These are phyloP conservation scores for Eremothecium coryli DNA, from an alignment of 1,139 yeast species.

Conservation along the genomic window DNA sequence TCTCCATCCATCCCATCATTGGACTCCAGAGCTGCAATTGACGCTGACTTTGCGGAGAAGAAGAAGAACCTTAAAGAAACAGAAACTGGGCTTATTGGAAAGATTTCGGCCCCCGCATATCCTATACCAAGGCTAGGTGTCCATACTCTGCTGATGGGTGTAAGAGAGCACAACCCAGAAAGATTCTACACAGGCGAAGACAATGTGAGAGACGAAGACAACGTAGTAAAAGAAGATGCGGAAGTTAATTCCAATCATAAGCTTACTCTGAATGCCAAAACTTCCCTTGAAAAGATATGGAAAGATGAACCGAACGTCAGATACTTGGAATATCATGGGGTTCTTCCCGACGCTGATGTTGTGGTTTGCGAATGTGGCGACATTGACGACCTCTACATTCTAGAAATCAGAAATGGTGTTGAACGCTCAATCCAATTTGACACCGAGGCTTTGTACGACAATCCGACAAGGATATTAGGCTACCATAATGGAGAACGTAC, in stretches of 20 bases:
- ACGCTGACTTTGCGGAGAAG: conserved; percentile 6
- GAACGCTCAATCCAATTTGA: conserved; percentile 30
- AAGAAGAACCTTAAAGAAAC: conserved; percentile 7
- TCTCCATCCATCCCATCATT: conserved; percentile 14
- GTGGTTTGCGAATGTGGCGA: conserved; percentile 24
- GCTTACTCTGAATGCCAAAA: conserved; percentile 23
- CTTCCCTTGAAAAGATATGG: conserved; percentile 25
- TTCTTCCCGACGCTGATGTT: conserved; percentile 29
- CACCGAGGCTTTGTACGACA: conserved; percentile 31
- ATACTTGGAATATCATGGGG: conserved; percentile 20
- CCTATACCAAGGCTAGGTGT: conserved; percentile 34
- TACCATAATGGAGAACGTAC: conserved; percentile 35
- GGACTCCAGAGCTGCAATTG: conserved; percentile 1
- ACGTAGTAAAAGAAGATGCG: conserved; percentile 30
- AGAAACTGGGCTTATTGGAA: conserved; percentile 11
- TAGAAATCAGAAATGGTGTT: conserved; percentile 41
- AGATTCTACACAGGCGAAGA: conserved; percentile 31
- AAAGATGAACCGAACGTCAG: conserved; percentile 25
- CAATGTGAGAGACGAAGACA: conserved; percentile 21
- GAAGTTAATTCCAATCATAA: conserved; percentile 13
- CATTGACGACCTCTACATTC: conserved; percentile 24
- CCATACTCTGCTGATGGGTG: conserved; percentile 32
- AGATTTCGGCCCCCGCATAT: conserved; percentile 28
- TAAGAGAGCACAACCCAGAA: conserved; percentile 21
- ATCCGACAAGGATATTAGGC: conserved; percentile 42